Evolutionary conservation across 208 protist species (phyloP).

Genomic region (Trichomonas tenax): DNA sequence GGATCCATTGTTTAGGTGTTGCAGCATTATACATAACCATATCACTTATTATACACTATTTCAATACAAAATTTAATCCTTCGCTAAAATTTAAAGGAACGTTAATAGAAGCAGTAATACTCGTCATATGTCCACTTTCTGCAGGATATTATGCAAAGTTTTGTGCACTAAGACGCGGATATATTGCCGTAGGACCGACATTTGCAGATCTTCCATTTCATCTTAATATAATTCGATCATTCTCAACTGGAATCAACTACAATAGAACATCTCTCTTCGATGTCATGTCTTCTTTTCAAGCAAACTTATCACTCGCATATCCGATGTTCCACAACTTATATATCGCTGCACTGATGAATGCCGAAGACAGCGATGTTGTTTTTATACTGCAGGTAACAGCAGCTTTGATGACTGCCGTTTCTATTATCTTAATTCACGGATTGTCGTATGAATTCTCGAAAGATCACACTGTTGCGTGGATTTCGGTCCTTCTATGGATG

Average conservation of each 20-base stretch:
- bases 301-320: not conserved
- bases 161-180: not conserved
- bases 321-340: not conserved
- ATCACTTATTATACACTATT: not conserved
- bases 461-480: not conserved
- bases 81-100: not conserved
- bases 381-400: not conserved
- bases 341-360: not conserved
- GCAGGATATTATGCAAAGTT: not conserved
- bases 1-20: not conserved
- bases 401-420: not conserved
- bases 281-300: not conserved
- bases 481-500: not conserved
- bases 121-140: not conserved
- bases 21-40: not conserved
- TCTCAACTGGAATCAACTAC: not conserved
- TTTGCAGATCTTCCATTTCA: conserved; percentile 14
- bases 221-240: not conserved
- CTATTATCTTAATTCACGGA: not conserved
- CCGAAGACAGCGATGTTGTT: not conserved
- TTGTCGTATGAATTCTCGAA: not conserved
- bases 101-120: not conserved
- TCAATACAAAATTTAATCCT: not conserved
- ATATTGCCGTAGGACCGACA: not conserved
- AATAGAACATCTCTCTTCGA: not conserved